Conservation (phyloP, 73 alveolate species). For the Paramecium octaurelia region DNA sequence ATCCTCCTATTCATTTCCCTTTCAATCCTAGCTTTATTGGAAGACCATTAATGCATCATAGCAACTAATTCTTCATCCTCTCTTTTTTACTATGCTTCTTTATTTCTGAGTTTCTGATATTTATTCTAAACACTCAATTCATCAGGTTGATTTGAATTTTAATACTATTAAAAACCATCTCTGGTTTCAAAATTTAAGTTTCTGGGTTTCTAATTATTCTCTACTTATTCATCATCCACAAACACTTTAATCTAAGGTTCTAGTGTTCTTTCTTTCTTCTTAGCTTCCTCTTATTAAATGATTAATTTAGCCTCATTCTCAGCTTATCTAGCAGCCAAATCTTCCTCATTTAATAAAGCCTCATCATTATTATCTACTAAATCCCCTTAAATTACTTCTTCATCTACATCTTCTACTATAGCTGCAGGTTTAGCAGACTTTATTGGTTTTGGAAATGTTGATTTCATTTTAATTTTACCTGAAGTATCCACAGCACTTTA, state of each 20-base stretch:
- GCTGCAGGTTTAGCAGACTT: neutral
- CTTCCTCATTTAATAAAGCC: neutral
- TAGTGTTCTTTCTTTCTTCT: neutral
- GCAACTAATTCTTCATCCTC: slow-evolving; percentile 41
- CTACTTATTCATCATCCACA: neutral
- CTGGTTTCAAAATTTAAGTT: slow-evolving; percentile 21
- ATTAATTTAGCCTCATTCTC: neutral
- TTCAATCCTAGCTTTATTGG: slow-evolving; percentile 36
- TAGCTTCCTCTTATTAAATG: neutral
- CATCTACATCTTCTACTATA: neutral
- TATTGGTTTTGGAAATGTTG: slow-evolving; percentile 31
- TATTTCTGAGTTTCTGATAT: neutral
- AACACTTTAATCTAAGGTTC: slow-evolving; percentile 33
- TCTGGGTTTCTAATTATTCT: neutral
- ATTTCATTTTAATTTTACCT: neutral
- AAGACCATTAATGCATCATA: slow-evolving; percentile 32
- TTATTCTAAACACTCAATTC: neutral
- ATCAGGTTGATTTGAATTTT: neutral
- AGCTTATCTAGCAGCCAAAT: neutral
- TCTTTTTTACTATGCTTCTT: neutral
- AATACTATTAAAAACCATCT: neutral
- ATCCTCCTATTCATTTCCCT: slow-evolving; percentile 30
- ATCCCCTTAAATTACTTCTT: neutral
- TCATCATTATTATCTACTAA: neutral
- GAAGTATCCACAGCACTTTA: neutral